These are phyloP conservation scores for Aspergillus funiculosus DNA, from an alignment of 495 filamentous ascomycete genomes.

Conservation along the genomic window DNA sequence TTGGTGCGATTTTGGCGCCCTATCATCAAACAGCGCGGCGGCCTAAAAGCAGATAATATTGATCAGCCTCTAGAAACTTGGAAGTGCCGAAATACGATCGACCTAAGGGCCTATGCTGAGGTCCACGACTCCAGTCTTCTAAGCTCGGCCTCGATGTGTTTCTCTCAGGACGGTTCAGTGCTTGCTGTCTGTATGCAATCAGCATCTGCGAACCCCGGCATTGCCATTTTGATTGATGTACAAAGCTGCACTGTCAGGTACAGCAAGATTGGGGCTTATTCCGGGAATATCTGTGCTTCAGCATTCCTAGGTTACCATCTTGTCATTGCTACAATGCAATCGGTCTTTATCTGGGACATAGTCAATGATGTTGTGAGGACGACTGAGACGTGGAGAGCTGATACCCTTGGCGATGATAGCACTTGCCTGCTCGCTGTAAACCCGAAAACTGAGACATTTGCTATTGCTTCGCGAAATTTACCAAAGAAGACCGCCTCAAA, in stretches of 20 bases:
- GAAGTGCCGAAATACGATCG: conserved; percentile 59
- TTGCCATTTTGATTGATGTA: conserved; percentile 35
- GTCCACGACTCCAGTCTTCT: conserved; percentile 32
- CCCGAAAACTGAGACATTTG: conserved; percentile 32
- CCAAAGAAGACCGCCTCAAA: conserved; percentile 12
- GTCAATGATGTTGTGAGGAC: conserved; percentile 37
- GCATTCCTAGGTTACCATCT: conserved; percentile 34
- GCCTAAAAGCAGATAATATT: conserved; percentile 49
- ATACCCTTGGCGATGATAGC: background rate
- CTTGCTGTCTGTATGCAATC: conserved; percentile 55
- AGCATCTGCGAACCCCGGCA: conserved; percentile 19
- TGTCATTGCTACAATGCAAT: conserved; percentile 32
- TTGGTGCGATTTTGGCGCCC: conserved; percentile 72
- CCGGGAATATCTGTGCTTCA: conserved; percentile 26
- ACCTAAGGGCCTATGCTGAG: conserved; percentile 39
- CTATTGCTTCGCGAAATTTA: conserved; percentile 20
- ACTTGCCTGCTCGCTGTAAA: conserved; percentile 35
- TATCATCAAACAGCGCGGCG: conserved; percentile 56
- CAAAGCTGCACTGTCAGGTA: conserved; percentile 30
- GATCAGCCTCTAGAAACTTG: conserved; percentile 59
- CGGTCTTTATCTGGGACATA: conserved; percentile 39
- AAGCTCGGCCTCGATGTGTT: conserved; percentile 47
- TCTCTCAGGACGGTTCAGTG: conserved; percentile 82
- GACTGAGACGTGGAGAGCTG: conserved; percentile 15
- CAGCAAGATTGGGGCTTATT: conserved; percentile 29